Evolutionary conservation across 768 basidiomycete species (phyloP), one percentile per base, ranked within the genome.

Genomic region (Chlorophyllum brunneum): DNA sequence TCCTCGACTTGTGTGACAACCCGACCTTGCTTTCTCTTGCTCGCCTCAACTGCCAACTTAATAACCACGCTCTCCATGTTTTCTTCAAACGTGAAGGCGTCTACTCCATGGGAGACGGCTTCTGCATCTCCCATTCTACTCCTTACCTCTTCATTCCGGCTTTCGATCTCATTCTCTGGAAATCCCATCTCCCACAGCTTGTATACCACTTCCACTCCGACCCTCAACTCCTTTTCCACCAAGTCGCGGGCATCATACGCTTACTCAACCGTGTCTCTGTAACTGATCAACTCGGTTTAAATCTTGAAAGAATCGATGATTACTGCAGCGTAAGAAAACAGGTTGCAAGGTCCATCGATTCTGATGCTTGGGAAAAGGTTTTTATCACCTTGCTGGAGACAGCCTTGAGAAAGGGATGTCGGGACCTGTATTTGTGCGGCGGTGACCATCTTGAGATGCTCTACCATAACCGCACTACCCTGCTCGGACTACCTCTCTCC

Each of bases 271-370:
- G 23, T 15, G 6, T 42, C 23, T 4, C 3, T 5, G 16, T 27
- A 11, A 36, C 33, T 18, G 30, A 42, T 5, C 22, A 15, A 10
- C 18, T 51, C 22, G 40, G 33, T 11, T 11, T 51, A 18, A 24
- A 33, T 36, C 42, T 51, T 18, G 30, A 39, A 16, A 51, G 39
- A 9, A 27, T 51, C 15, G 49, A 51, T 43, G 22, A 27, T 2
- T 42, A 40, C 13, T 42, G 30, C 13, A 22, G 15, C 11, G 37
- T 20, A 24, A 27, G 48, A 16, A 22, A 29, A 24, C 16, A n/a
- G 22, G 40, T 8, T 39, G 20, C 7, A 8, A 43, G n/a, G 5
- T 18, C 15, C 11, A 34, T 48, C 18, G 13, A n/a, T 15, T 8
- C 22, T n/a, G 37, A 13, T 8, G 2, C n/a, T 23, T 51, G 49